phyloP scores from a whole-genome alignment of 73 alveolate genomes.

The Stentor coeruleus region DNA sequence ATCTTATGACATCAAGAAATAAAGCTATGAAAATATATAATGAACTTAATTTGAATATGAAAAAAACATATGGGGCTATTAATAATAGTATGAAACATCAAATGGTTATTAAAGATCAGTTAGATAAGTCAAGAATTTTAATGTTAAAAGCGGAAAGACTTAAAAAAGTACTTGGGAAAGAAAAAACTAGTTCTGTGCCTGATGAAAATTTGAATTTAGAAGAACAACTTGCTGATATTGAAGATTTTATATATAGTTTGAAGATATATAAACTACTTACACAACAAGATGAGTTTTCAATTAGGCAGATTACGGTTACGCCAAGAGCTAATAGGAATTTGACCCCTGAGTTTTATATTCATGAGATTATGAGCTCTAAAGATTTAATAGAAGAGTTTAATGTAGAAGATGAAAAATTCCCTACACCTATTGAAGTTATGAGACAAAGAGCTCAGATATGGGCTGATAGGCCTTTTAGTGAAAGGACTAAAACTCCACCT shows the following conservation, averaged over 20 bases:
- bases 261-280: not conserved
- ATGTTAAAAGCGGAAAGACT: not conserved
- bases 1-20: not conserved
- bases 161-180: not conserved
- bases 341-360: not conserved
- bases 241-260: not conserved
- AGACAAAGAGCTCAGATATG: not conserved
- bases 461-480: not conserved
- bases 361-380: not conserved
- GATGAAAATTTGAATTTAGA: not conserved
- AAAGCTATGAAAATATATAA: not conserved
- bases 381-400: not conserved
- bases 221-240: not conserved
- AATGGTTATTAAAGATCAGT: not conserved
- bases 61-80: too few species aligned
- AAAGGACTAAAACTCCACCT: not conserved
- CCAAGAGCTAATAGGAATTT: not conserved
- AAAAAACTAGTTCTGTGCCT: not conserved
- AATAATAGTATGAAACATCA: not conserved
- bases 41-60: not conserved
- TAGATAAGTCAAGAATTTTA: not conserved
- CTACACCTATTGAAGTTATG: not conserved
- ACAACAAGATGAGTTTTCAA: not conserved
- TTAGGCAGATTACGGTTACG: not conserved
- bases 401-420: not conserved